A percentile compares a stretch with the other conserved stretches of the same genome.
phyloP scores from a whole-genome alignment of 192 early-diverging fungal species.

The Podila verticillata region DNA sequence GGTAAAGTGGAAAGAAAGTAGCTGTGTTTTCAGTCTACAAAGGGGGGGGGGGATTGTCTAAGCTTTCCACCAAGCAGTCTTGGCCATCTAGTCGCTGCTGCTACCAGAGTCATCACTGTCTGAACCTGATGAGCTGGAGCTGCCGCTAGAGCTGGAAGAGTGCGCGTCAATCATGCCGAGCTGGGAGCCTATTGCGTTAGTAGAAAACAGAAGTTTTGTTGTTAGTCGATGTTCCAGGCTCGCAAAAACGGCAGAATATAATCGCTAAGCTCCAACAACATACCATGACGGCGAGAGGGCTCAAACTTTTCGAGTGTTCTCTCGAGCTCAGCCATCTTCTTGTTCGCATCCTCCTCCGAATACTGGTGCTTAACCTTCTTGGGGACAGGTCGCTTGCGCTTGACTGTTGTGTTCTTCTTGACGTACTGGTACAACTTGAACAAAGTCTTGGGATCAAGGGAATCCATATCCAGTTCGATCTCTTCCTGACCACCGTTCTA shows the following conservation, averaged over 20 bases:
- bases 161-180: slow-evolving; percentile 25
- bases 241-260: slow-evolving; percentile 45
- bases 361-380: slow-evolving; percentile 58
- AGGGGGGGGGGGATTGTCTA: too few relatives aligned
- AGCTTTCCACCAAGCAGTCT: too few relatives aligned
- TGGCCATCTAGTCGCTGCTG: slow-evolving; percentile 66
- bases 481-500: slow-evolving; percentile 77
- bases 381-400: slow-evolving; percentile 52
- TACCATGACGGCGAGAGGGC: slow-evolving; percentile 35
- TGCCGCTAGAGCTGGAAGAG: slow-evolving; percentile 62
- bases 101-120: slow-evolving; percentile 90
- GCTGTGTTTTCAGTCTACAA: too few relatives aligned
- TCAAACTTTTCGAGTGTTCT: slow-evolving; percentile 59
- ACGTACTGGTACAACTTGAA: slow-evolving; percentile 91
- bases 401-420: slow-evolving; percentile 56
- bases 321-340: slow-evolving; percentile 54
- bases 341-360: slow-evolving; percentile 58
- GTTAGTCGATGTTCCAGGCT: neutral
- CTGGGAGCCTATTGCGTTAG: slow-evolving; percentile 20
- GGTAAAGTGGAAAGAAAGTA: too few relatives aligned
- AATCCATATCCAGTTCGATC: slow-evolving; percentile 96
- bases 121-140: slow-evolving; percentile 69
- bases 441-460: slow-evolving; percentile 83
- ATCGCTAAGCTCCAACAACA: neutral
- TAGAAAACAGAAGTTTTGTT: neutral